Base-by-base conservation (phyloP, 2,329 filamentous ascomycete genomes). In the Fusarium sp. region DNA sequence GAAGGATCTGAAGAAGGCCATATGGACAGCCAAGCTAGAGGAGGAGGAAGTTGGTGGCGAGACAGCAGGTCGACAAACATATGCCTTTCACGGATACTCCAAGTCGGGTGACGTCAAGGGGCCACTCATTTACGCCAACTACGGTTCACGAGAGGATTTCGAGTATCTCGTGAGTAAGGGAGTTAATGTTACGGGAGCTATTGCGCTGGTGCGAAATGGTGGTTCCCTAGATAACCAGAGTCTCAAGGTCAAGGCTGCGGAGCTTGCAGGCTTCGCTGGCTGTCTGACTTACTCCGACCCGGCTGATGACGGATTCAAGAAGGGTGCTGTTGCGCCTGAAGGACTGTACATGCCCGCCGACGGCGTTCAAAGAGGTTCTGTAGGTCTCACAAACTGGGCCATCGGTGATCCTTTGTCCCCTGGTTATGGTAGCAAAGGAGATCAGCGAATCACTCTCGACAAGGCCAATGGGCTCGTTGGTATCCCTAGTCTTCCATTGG, bases 211-310 rank as follows among this genome's bases (percentile, higher is more conserved):
- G 22, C 87, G 93, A 61, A 92, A 96, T 77, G 90, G 92, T 72
- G 94, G 93, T 34, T 88, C 89, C 2, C 89, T 95, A 76, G 83
- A 83, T 4, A 92, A 97, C 77, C 84, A 87, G 8, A 92, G 89
- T 3, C 81, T 97, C 73, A 98, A 98, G 79, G 88, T 99, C 75
- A 97, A 95, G 81, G 92, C 93, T 12, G 96, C 96, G 2, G 93
- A 98, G 80, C 79, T 93, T 73, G 93, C 92, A 16, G 96, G 96
- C 3, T 96, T 94, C 69, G 89, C 86, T 3, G 96, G 95, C 16
- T 97, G 94, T 75, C 88, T 99, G 59, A 92, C 97, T 61, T 99
- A 98, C 82, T 97, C 91, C 54, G 96, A 98, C 77, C 95, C 95
- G 0, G 86, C 87, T 3, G 92, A 98, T 53, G 92, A 97, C 77